These are phyloP conservation scores for Cenchrus fungigraminus DNA, from an alignment of 176 grass and related monocot genomes.

Conservation along the genomic window DNA sequence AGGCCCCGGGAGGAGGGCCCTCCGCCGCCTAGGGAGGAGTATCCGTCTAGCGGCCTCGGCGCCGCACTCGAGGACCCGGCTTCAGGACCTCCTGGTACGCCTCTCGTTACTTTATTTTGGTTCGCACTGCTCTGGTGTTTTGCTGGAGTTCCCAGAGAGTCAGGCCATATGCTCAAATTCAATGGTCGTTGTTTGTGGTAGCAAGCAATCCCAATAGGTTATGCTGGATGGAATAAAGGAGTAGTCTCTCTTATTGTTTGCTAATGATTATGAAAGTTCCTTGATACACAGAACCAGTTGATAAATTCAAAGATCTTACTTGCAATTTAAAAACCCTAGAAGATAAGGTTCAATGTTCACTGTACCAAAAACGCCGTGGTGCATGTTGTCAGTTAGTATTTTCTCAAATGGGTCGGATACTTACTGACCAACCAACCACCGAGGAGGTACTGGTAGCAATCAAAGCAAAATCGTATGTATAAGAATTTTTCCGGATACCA, in stretches of 20 bases:
- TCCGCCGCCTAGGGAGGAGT: constrained; percentile 42
- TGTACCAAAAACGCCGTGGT: background rate
- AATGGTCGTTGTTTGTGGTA: background rate
- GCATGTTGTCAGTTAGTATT: background rate
- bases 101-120: background rate
- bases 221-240: background rate
- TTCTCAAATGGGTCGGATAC: background rate
- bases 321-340: background rate
- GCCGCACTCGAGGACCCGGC: constrained; percentile 59
- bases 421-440: background rate
- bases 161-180: background rate
- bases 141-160: background rate
- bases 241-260: background rate
- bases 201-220: background rate
- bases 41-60: constrained; percentile 37
- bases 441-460: background rate
- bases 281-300: background rate
- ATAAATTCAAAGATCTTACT: background rate
- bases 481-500: background rate
- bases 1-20: constrained; percentile 5
- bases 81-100: constrained; percentile 46
- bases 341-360: background rate
- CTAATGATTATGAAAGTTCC: background rate
- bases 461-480: background rate
- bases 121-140: background rate